phyloP scores from a whole-genome alignment of 805 yeast genomes.

The Cyberlindnera euphorbiae region DNA sequence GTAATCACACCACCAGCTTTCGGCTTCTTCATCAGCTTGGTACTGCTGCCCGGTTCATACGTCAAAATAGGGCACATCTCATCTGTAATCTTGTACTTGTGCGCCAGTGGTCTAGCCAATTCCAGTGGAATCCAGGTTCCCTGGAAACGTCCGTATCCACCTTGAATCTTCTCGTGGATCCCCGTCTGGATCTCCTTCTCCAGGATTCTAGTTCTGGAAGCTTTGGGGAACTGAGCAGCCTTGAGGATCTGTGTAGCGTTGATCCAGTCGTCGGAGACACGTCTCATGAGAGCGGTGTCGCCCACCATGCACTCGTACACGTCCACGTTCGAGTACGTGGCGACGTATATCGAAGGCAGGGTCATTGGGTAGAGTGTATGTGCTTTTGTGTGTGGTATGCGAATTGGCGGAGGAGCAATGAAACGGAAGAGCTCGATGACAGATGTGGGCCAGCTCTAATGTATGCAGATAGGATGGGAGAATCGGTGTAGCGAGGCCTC shows the following conservation, averaged over 20 bases:
- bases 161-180: constrained; percentile 72
- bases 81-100: constrained; percentile 45
- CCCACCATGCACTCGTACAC: constrained; percentile 27
- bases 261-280: constrained; percentile 91
- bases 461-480: no score
- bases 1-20: constrained; percentile 19
- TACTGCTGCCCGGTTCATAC: constrained; percentile 44
- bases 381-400: no score
- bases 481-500: no score
- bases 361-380: background rate
- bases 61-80: constrained; percentile 48
- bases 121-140: constrained; percentile 82
- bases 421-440: no score
- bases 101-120: constrained; percentile 56
- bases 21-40: constrained; percentile 38
- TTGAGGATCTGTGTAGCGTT: constrained; percentile 80
- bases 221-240: constrained; percentile 73
- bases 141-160: constrained; percentile 81
- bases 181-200: constrained; percentile 71
- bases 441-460: no score
- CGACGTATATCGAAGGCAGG: constrained; percentile 14
- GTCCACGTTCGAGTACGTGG: constrained; percentile 27
- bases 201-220: constrained; percentile 69
- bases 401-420: no score
- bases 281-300: constrained; percentile 56